phyloP scores from a whole-genome alignment of 495 filamentous ascomycete species.

The Thermochaetoides thermophila region DNA sequence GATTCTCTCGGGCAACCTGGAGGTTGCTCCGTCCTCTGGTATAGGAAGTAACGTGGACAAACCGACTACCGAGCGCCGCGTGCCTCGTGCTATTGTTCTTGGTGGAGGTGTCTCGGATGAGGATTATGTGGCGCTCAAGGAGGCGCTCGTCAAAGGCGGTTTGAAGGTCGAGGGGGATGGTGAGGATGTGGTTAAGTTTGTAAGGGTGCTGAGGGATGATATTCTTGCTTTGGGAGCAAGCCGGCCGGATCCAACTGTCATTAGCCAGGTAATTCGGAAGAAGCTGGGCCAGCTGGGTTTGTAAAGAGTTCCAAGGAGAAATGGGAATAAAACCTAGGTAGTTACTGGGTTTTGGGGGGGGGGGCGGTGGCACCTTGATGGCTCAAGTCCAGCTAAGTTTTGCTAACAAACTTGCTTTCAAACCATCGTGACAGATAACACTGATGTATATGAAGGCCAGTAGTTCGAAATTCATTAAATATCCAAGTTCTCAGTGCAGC shows the following conservation, averaged over 20 bases:
- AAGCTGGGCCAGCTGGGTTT: not conserved
- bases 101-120: constrained; percentile 14
- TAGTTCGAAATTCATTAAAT: no score
- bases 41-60: constrained; percentile 14
- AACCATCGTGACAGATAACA: no score
- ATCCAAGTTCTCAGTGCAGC: no score
- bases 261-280: not conserved
- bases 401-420: no score
- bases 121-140: constrained; percentile 7
- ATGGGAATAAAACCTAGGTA: not conserved
- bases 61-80: constrained; percentile 5
- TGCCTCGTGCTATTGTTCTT: constrained; percentile 16
- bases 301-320: not conserved
- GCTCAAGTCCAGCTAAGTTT: no score
- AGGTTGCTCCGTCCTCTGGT: constrained; percentile 2
- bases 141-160: constrained; percentile 8
- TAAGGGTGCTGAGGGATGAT: constrained; percentile 8
- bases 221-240: not conserved
- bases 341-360: no score
- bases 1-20: constrained; percentile 9
- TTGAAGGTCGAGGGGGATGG: not conserved
- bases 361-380: no score
- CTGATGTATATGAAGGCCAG: no score
- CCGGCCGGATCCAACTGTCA: not conserved
- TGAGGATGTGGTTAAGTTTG: constrained; percentile 1